Conservation (phyloP, 2,329 filamentous ascomycete species). For the Pseudocercospora cruenta region DNA sequence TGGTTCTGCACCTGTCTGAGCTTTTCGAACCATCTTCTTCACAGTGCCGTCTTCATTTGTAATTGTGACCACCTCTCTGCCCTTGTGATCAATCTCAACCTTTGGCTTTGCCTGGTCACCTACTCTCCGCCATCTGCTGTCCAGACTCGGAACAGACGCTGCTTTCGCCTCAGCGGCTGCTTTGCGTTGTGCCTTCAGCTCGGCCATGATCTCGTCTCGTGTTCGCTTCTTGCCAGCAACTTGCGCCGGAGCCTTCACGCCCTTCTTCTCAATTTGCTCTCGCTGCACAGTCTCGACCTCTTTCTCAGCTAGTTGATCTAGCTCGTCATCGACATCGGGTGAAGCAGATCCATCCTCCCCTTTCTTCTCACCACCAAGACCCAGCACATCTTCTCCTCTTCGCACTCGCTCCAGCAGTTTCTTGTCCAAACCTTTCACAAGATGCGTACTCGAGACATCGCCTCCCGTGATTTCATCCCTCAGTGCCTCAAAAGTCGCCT, state of each 20-base stretch:
- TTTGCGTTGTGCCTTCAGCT: constrained; percentile 60
- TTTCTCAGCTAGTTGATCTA: constrained; percentile 62
- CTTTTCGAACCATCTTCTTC: constrained; percentile 64
- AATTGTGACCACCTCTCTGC: constrained; percentile 61
- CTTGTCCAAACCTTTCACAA: constrained; percentile 91
- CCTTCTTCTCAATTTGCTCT: constrained; percentile 58
- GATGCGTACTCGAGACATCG: constrained; percentile 76
- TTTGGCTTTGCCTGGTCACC: constrained; percentile 57
- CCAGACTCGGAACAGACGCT: constrained; percentile 51
- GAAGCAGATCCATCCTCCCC: constrained; percentile 27
- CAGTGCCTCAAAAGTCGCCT: constrained; percentile 74
- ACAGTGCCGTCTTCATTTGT: constrained; percentile 63
- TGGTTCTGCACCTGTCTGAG: constrained; percentile 39
- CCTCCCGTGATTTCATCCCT: constrained; percentile 79
- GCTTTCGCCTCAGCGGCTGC: constrained; percentile 49
- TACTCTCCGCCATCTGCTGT: constrained; percentile 35
- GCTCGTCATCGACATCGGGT: constrained; percentile 48
- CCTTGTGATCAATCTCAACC: constrained; percentile 60
- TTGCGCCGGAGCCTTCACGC: constrained; percentile 49
- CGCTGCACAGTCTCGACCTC: constrained; percentile 70
- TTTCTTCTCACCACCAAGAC: constrained; percentile 38
- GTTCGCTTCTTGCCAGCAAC: constrained; percentile 56
- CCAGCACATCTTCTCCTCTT: constrained; percentile 64
- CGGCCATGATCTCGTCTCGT: constrained; percentile 62
- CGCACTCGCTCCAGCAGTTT: constrained; percentile 72